A percentile compares a stretch with the other conserved stretches of the same genome.
These are phyloP conservation scores for Ballota nigra DNA, from an alignment of 257 asterid genomes.

Conservation along the genomic window DNA sequence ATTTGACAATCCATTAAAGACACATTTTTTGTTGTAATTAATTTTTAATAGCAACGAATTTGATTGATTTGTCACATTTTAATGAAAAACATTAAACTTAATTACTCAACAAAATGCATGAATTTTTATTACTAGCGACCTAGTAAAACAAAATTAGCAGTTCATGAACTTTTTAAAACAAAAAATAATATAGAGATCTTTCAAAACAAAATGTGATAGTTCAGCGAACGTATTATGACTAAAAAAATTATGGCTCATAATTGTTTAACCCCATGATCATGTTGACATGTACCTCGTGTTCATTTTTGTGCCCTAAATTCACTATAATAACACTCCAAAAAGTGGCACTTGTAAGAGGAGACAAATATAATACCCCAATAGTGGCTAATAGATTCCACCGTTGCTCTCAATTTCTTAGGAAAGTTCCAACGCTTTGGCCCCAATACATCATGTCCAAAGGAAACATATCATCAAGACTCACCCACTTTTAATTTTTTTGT, in stretches of 20 bases:
- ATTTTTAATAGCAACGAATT: too few relatives aligned
- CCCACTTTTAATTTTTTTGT: slow-evolving; percentile 3
- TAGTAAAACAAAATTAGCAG: too few relatives aligned
- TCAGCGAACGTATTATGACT: too few relatives aligned
- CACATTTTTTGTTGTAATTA: too few relatives aligned
- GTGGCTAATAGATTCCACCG: slow-evolving; percentile 15
- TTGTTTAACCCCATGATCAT: slow-evolving; percentile 14
- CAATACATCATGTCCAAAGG: slow-evolving; percentile 1
- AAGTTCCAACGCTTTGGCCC: background rate
- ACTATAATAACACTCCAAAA: background rate
- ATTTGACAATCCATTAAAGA: too few relatives aligned
- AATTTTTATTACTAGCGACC: too few relatives aligned
- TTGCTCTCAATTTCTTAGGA: background rate
- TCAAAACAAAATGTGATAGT: too few relatives aligned
- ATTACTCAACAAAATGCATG: too few relatives aligned
- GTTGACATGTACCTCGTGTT: slow-evolving; percentile 18
- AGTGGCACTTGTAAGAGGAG: slow-evolving; percentile 1
- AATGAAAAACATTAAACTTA: too few relatives aligned
- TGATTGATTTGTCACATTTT: too few relatives aligned
- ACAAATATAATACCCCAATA: background rate
- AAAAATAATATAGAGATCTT: too few relatives aligned
- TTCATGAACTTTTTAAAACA: too few relatives aligned
- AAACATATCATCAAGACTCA: slow-evolving; percentile 15
- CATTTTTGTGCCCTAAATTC: slow-evolving; percentile 10
- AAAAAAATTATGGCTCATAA: background rate